Evolutionary conservation across 352 stramenopile genomes (phyloP).

Genomic region (Globisporangium paroecandrum): DNA sequence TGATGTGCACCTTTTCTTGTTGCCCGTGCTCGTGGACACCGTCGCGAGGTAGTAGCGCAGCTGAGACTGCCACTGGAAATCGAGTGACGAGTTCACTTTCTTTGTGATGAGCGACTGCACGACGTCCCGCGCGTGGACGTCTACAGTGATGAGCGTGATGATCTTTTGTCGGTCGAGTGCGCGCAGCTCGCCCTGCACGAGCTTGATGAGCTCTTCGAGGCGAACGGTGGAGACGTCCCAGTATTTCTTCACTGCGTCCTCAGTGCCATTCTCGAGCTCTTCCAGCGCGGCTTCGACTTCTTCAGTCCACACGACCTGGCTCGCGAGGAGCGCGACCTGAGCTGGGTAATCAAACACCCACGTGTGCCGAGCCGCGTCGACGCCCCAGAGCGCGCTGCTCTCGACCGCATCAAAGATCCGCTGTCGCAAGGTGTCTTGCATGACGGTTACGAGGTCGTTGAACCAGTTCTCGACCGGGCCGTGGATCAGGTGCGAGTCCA

Average conservation of each 20-base stretch:
- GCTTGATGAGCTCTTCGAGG: slow-evolving; percentile 91
- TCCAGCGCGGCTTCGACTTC: slow-evolving; percentile 90
- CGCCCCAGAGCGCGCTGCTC: slow-evolving; percentile 89
- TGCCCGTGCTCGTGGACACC: slow-evolving; percentile 29
- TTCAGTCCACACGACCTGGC: slow-evolving; percentile 94
- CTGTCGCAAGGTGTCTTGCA: slow-evolving; percentile 87
- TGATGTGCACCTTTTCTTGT: slow-evolving; percentile 79
- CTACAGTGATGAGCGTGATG: slow-evolving; percentile 97
- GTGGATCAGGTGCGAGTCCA: slow-evolving; percentile 74
- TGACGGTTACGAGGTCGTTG: slow-evolving; percentile 92
- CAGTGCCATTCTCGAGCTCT: slow-evolving; percentile 93
- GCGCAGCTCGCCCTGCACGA: slow-evolving; percentile 86
- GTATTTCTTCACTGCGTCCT: slow-evolving; percentile 95
- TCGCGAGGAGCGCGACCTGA: slow-evolving; percentile 80
- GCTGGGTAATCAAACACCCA: slow-evolving; percentile 91
- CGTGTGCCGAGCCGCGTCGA: slow-evolving; percentile 73
- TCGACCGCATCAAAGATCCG: slow-evolving; percentile 91
- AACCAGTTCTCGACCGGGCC: slow-evolving; percentile 92
- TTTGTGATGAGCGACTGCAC: slow-evolving; percentile 90
- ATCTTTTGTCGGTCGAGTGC: slow-evolving; percentile 88
- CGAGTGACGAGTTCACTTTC: slow-evolving; percentile 88
- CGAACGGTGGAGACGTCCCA: slow-evolving; percentile 89
- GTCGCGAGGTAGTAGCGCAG: slow-evolving; percentile 90
- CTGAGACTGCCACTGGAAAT: slow-evolving; percentile 96
- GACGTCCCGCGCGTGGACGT: slow-evolving; percentile 95